Conservation (phyloP, 257 asterid genomes). For the Gentiana macrophylla region DNA sequence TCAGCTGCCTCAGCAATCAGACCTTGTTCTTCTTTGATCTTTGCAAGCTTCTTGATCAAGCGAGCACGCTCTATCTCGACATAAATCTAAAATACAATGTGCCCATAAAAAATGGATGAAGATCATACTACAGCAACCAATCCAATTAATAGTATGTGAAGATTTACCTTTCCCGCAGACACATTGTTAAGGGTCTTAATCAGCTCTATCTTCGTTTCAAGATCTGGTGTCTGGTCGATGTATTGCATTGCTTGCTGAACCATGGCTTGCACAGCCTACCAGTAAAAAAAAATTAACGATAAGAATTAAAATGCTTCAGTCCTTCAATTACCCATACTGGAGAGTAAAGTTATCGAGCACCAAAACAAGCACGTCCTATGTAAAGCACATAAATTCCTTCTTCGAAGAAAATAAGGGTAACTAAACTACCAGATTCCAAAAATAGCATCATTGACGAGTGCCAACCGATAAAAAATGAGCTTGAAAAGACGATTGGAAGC, state of each 20-base stretch:
- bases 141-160: not conserved
- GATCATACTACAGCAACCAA: not conserved
- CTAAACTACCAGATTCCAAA: too few relatives aligned
- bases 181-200: constrained; percentile 83
- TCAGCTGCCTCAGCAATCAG: constrained; percentile 91
- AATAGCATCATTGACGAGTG: too few relatives aligned
- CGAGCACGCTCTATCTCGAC: constrained; percentile 99
- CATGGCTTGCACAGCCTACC: constrained; percentile 96
- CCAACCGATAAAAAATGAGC: too few relatives aligned
- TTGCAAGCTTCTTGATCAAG: constrained; percentile 84
- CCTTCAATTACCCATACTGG: too few relatives aligned
- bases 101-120: not conserved
- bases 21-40: constrained; percentile 88
- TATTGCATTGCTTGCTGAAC: constrained; percentile 92
- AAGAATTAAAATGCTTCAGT: not conserved
- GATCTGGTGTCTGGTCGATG: constrained; percentile 92
- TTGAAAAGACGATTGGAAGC: too few relatives aligned
- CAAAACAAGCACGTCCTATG: too few relatives aligned
- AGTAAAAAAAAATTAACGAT: constrained; percentile 4
- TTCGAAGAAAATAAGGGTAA: too few relatives aligned
- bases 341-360: too few relatives aligned
- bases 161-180: constrained; percentile 92
- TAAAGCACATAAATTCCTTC: too few relatives aligned
- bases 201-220: constrained; percentile 78
- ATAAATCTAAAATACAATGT: constrained; percentile 45